Conservation (phyloP, 345 rosid species). For the Raphanus raphanistrum region DNA sequence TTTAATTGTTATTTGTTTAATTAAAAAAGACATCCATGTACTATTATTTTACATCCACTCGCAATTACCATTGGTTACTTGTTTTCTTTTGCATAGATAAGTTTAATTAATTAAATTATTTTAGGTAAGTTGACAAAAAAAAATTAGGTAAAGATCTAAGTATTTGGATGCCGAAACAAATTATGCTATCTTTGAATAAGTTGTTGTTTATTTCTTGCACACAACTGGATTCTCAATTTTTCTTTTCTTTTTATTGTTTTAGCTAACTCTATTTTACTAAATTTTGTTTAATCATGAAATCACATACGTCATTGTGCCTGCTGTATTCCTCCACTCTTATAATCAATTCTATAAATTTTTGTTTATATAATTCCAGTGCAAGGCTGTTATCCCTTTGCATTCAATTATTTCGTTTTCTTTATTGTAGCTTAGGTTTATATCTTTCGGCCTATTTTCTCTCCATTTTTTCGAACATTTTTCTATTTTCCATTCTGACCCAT, state of each 20-base stretch:
- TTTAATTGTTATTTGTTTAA: background rate
- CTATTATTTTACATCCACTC: background rate
- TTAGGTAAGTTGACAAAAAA: background rate
- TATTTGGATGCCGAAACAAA: background rate
- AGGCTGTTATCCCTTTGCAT: conserved; percentile 15
- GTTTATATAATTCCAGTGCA: conserved; percentile 1
- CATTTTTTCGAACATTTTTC: background rate
- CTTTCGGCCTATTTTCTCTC: conserved; percentile 17
- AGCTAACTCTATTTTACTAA: background rate
- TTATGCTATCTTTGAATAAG: background rate
- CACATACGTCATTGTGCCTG: conserved; percentile 15
- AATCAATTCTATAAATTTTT: background rate
- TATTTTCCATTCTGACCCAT: background rate
- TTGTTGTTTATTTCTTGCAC: background rate
- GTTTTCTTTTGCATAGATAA: background rate
- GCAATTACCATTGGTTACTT: background rate
- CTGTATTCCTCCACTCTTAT: conserved; percentile 7
- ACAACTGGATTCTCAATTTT: background rate
- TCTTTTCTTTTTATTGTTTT: background rate
- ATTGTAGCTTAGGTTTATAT: background rate
- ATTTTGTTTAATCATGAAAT: background rate
- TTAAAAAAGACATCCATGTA: background rate
- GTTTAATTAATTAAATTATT: background rate
- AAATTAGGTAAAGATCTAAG: background rate
- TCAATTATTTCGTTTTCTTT: background rate